Evolutionary conservation across 176 grass and related monocot genomes (phyloP), one percentile per base, ranked within the genome.

Genomic region (Aegilops umbellulata): DNA sequence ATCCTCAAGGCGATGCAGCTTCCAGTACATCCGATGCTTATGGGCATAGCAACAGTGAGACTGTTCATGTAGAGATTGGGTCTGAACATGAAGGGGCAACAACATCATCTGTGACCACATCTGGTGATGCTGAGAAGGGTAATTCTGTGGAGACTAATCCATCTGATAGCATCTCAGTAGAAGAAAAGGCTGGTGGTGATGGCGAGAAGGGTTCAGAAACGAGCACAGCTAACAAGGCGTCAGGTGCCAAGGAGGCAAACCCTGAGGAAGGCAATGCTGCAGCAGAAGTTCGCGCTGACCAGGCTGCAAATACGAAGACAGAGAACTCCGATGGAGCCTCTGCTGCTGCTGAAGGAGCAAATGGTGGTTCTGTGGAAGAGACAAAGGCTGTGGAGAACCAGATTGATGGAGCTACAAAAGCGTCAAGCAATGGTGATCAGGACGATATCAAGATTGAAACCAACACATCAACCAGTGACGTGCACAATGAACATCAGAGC

Each of bases 281-380:
- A 19, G 6, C 60, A 81, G 83, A 76, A 76, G 83, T 44, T 76
- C 44, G 4, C 70, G 49, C 23, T 82, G 73, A 64, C 53, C 78
- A 77, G 39, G 72, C 29, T 25, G 32, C 84, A 80, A 79, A 77
- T 75, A 61, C 19, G 3, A 67, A 88, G 35, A 23, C 79, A 65
- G 82, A 38, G 31, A 82, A 76, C 31, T 76, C 85, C 46, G 30
- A 88, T 70, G 82, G 60, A 69, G 74, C 22, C 12, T 84, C 81
- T 85, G 63, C 77, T 76, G 63, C 71, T 76, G 67, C 38, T 64
- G 68, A 89, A 62, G 19, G 26, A 41, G 67, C 64, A 30, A 86
- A 82, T 73, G 82, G 41, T 67, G 82, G 41, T 83, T 86, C 82
- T 69, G 22, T 86, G 64, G 74, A 93, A 79, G 85, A 90, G 79